Percentiles rank a stretch among this genome's conserved stretches.
phyloP scores from a whole-genome alignment of 1,284 basidiomycete species.

The Sparassis latifolia region DNA sequence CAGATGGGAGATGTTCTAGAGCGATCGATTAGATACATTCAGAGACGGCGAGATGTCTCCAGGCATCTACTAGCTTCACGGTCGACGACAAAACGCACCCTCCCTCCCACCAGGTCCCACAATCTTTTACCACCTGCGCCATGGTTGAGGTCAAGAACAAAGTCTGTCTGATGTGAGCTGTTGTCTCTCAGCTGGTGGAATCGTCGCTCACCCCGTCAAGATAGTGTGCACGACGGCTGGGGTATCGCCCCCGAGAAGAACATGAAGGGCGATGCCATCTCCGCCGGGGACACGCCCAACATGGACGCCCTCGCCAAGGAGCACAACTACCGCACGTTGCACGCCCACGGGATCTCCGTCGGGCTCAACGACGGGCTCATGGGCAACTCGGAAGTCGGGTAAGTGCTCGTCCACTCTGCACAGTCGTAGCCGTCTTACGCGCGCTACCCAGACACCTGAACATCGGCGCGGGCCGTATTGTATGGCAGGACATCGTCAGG shows the following conservation, averaged over 20 bases:
- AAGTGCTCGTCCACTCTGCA: conserved; percentile 20
- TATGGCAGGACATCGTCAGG: conserved; percentile 93
- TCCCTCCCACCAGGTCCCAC: too few relatives aligned
- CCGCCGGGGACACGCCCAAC: conserved; percentile 73
- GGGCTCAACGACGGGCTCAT: conserved; percentile 88
- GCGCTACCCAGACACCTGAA: conserved; percentile 67
- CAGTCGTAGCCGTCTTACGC: neutral
- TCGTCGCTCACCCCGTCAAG: neutral
- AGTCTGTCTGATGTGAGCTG: conserved; percentile 79
- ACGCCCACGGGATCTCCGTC: conserved; percentile 82
- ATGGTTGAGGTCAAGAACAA: conserved; percentile 71
- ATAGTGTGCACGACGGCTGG: conserved; percentile 92
- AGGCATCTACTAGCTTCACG: too few relatives aligned
- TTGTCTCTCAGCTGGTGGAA: neutral
- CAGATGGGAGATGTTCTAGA: too few relatives aligned
- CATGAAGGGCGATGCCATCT: conserved; percentile 82
- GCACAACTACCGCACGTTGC: conserved; percentile 68
- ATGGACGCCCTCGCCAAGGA: conserved; percentile 83
- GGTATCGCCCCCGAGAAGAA: conserved; percentile 64
- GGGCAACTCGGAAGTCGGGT: conserved; percentile 96
- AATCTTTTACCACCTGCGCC: neutral
- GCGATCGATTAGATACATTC: too few relatives aligned
- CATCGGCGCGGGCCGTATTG: conserved; percentile 86
- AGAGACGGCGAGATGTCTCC: too few relatives aligned
- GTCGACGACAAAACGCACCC: too few relatives aligned